These are phyloP conservation scores for Cyberlindnera samutprakarnensis DNA, from an alignment of 805 yeast species.

Conservation along the genomic window DNA sequence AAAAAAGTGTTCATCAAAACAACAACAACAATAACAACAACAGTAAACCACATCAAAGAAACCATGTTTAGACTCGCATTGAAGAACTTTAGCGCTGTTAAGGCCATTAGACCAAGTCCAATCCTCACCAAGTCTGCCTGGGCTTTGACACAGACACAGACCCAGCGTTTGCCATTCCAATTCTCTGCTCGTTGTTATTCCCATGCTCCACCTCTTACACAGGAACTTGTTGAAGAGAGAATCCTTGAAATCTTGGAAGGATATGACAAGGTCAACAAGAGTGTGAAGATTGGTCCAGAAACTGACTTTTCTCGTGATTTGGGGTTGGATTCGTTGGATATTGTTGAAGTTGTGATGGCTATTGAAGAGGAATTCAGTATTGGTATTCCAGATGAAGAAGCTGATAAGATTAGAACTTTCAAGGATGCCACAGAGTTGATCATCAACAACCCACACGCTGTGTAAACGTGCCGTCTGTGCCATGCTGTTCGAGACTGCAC, in stretches of 20 bases:
- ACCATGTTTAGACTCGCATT: constrained; percentile 6
- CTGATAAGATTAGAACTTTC: constrained; percentile 81
- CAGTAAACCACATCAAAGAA: no score
- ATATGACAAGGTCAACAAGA: constrained; percentile 42
- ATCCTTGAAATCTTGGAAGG: constrained; percentile 58
- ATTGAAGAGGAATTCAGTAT: constrained; percentile 60
- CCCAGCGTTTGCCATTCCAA: constrained; percentile 1
- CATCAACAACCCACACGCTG: constrained; percentile 21
- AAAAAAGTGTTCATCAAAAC: no score
- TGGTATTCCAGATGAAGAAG: constrained; percentile 73
- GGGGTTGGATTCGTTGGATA: constrained; percentile 65
- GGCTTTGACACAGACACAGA: no score
- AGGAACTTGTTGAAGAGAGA: constrained; percentile 56
- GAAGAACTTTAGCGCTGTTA: constrained; percentile 1
- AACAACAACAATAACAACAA: no score
- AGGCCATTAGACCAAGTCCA: no score
- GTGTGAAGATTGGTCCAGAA: constrained; percentile 24
- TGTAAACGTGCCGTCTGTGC: constrained; percentile 4
- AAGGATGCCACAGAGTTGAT: constrained; percentile 82
- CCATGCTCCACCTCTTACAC: constrained; percentile 51
- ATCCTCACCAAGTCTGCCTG: no score
- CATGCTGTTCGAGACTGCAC: no score
- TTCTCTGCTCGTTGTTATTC: constrained; percentile 34
- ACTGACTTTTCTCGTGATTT: constrained; percentile 57
- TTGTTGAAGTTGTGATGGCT: constrained; percentile 68